phyloP scores from a whole-genome alignment of 495 filamentous ascomycete genomes.

The Coniosporium apollinis region DNA sequence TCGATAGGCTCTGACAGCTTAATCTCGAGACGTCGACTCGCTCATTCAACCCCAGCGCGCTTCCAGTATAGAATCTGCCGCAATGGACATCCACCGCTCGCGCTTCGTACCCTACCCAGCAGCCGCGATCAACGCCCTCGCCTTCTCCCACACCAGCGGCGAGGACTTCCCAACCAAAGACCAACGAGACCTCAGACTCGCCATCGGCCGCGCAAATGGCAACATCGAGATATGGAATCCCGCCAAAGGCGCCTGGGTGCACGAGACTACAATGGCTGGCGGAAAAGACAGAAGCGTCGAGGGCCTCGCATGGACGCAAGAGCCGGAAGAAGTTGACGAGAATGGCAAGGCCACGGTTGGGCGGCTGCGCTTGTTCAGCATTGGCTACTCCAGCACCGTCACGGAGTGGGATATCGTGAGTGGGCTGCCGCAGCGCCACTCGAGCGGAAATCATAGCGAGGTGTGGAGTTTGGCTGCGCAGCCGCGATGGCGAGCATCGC shows the following conservation, averaged over 20 bases:
- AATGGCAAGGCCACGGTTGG: constrained; percentile 46
- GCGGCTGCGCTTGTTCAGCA: constrained; percentile 79
- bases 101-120: constrained; percentile 92
- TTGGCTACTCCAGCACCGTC: constrained; percentile 78
- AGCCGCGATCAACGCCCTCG: constrained; percentile 81
- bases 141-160: constrained; percentile 76
- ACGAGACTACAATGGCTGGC: constrained; percentile 71
- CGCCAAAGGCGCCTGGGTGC: constrained; percentile 65
- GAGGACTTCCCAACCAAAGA: too few relatives aligned
- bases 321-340: constrained; percentile 50
- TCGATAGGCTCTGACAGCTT: neutral
- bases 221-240: constrained; percentile 99
- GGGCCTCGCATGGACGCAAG: constrained; percentile 82
- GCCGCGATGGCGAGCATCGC: constrained; percentile 35
- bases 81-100: constrained; percentile 92
- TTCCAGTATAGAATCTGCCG: too few relatives aligned
- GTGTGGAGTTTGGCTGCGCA: constrained; percentile 95
- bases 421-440: constrained; percentile 57
- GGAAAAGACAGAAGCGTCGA: constrained; percentile 79
- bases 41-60: neutral
- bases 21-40: neutral
- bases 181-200: constrained; percentile 58
- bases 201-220: constrained; percentile 83
- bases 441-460: constrained; percentile 84
- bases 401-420: constrained; percentile 88